Evolutionary conservation across 495 filamentous ascomycete species (phyloP), one percentile per base, ranked within the genome.

Genomic region (Tuber borchii): DNA sequence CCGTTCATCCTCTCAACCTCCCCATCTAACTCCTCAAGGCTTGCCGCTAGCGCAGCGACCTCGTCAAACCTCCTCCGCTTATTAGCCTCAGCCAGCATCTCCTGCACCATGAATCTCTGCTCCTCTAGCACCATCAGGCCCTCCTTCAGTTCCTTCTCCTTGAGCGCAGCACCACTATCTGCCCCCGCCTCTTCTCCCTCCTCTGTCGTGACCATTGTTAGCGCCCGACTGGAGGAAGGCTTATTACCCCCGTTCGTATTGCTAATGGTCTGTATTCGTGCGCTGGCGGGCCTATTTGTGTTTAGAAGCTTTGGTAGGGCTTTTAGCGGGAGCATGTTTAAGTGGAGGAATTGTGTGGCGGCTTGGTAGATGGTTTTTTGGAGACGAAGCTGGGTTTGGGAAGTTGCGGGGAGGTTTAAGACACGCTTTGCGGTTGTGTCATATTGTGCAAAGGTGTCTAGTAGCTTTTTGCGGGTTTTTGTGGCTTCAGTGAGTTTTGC

Each of bases 321-420:
- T 84, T 97, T 97, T 20, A 99, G 85, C 1, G 95, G 93, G 20
- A 99, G 87, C 91, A 99, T 95, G 78, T 99, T 93, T 42, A 94
- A 86, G 79, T 95, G 93, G 1, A 99, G 85, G 81, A 99, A 97
- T 76, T 90, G 90, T 73, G 89, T 91, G 6, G 93, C 92, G 79
- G 93, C 90, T 76, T 92, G 89, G 77, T 97, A 92, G 42, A 99
- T 91, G 2, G 92, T 89, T 79, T 92, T 93, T 81, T 97, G 95
- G 22, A 99, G 86, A 39, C 87, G 88, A 74, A 88, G 83, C 82
- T 99, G 93, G 0, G 92, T 90, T 2, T 90, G 88, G 46, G 90
- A 94, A 43, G 87, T 89, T 17, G 86, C 87, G 44, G 92, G 91
- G 42, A 97, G 84, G 77, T 95, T 91, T 16, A 93, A 90, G 68